phyloP scores from a whole-genome alignment of 495 filamentous ascomycete species.

The Hypoxylon perforatum region DNA sequence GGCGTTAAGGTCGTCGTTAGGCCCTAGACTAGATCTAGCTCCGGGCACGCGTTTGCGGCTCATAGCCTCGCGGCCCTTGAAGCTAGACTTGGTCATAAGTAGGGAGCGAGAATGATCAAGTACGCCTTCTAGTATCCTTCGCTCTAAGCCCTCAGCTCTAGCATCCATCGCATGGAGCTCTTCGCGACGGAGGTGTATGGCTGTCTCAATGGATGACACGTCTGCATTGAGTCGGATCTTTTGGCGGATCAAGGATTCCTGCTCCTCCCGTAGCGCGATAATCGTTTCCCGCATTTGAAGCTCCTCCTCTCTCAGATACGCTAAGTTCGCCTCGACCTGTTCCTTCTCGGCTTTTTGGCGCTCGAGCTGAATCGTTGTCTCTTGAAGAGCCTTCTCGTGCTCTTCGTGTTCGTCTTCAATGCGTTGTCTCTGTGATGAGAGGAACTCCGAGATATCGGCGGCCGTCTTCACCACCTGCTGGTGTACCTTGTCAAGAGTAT shows the following conservation, averaged over 20 bases:
- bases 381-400: conserved; percentile 82
- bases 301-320: conserved; percentile 65
- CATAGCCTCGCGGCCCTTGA: conserved; percentile 64
- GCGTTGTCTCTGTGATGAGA: conserved; percentile 79
- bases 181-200: conserved; percentile 85
- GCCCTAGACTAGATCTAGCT: conserved; percentile 50
- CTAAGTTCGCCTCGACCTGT: conserved; percentile 77
- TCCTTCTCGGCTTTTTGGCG: conserved; percentile 81
- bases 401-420: conserved; percentile 82
- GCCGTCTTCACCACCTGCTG: conserved; percentile 88
- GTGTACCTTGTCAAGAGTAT: conserved; percentile 89
- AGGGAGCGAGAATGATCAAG: conserved; percentile 93
- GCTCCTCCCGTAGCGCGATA: conserved; percentile 67
- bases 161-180: conserved; percentile 90
- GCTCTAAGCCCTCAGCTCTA: conserved; percentile 86
- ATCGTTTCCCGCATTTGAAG: conserved; percentile 52
- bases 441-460: conserved; percentile 84
- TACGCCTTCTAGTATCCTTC: conserved; percentile 91
- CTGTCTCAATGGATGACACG: conserved; percentile 87
- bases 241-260: conserved; percentile 75
- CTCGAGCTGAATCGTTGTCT: conserved; percentile 83
- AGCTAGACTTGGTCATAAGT: conserved; percentile 71
- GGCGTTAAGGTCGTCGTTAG: conserved; percentile 31
- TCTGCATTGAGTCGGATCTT: conserved; percentile 83
- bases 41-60: conserved; percentile 78